Percentiles rank a stretch among this genome's conserved stretches.
phyloP scores from a whole-genome alignment of 352 stramenopile species.

The Phytophthora ohioensis region DNA sequence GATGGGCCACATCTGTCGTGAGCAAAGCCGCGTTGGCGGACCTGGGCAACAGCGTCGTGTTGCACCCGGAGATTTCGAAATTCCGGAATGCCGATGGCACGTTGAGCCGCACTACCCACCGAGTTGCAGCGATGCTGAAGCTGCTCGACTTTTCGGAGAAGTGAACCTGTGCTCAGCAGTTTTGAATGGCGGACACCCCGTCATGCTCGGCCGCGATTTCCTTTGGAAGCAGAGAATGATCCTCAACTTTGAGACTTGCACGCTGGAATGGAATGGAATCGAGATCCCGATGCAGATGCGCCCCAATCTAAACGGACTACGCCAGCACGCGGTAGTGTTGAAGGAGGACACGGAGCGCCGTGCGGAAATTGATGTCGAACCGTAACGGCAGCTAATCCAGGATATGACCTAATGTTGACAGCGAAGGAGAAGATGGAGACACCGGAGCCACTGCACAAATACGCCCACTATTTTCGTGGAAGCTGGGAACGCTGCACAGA shows the following conservation, averaged over 20 bases:
- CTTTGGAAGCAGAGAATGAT: neutral
- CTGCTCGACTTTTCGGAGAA: neutral
- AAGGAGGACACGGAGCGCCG: neutral
- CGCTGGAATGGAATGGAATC: constrained; percentile 2
- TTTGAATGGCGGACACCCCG: constrained; percentile 1
- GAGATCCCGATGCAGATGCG: neutral
- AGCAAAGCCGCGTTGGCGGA: neutral
- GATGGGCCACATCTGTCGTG: neutral
- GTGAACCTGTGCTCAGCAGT: neutral
- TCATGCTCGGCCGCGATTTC: constrained; percentile 4
- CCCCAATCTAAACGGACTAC: neutral
- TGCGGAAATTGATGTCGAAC: neutral
- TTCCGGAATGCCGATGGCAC: constrained; percentile 3
- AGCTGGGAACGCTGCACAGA: neutral
- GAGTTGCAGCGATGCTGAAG: neutral
- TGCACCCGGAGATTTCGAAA: neutral
- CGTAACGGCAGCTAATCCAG: neutral
- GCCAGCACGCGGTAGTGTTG: neutral
- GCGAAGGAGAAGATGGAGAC: neutral
- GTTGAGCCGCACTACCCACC: neutral
- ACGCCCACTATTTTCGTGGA: neutral
- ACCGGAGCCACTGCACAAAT: neutral
- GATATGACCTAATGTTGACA: neutral
- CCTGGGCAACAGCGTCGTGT: neutral
- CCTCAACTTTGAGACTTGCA: constrained; percentile 1